Percentiles rank a stretch among this genome's conserved stretches.
Evolutionary conservation across 1,139 yeast species (phyloP).

Genomic region (Candida smagusa): DNA sequence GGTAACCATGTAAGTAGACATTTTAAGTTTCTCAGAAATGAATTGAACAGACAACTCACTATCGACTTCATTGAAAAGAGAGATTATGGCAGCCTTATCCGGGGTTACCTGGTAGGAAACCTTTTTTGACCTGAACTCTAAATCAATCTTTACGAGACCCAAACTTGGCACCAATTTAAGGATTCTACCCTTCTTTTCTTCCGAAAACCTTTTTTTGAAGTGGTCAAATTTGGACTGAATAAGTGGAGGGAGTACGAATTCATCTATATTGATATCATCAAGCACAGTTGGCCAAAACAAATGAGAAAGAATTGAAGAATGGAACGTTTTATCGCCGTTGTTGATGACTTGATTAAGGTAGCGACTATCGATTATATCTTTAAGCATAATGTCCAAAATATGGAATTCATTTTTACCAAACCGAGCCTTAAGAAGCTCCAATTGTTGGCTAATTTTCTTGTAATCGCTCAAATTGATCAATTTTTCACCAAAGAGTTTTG

Average conservation of each 20-base stretch:
- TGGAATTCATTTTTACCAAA: conserved; percentile 68
- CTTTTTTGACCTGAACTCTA: conserved; percentile 47
- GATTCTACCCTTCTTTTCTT: conserved; percentile 53
- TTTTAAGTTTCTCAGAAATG: conserved; percentile 25
- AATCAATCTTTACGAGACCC: conserved; percentile 61
- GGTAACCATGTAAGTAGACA: conserved; percentile 36
- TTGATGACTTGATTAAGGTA: conserved; percentile 30
- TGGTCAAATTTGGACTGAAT: conserved; percentile 36
- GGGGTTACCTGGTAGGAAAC: conserved; percentile 55
- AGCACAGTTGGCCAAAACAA: conserved; percentile 52
- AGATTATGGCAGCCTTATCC: conserved; percentile 65
- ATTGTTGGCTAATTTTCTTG: conserved; percentile 39
- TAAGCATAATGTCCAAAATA: conserved; percentile 79
- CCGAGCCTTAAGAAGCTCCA: conserved; percentile 56
- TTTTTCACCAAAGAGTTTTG: conserved; percentile 59
- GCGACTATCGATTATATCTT: conserved; percentile 63
- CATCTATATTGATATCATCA: conserved; percentile 25
- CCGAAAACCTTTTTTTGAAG: conserved; percentile 42
- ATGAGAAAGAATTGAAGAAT: conserved; percentile 37
- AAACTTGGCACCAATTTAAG: conserved; percentile 56
- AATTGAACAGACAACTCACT: conserved; percentile 24
- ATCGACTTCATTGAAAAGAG: conserved; percentile 44
- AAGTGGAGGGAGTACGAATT: conserved; percentile 44
- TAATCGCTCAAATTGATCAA: conserved; percentile 50
- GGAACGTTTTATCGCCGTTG: conserved; percentile 11